Conservation (phyloP, 2,329 filamentous ascomycete species). For the Phyllosticta paracitricarpa region DNA sequence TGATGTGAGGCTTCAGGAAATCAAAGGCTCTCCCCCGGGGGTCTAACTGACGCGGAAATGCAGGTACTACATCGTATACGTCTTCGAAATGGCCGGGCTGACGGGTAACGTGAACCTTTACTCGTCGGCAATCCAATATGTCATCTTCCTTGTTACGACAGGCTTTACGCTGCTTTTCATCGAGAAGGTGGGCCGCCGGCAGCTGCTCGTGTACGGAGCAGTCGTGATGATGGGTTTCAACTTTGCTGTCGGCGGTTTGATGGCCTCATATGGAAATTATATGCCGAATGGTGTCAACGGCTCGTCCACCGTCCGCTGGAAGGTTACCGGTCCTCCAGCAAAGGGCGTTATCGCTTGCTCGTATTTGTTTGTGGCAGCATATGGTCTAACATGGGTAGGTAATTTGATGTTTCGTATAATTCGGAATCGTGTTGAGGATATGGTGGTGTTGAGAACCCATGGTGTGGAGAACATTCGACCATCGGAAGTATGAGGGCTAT, state of each 20-base stretch:
- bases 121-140: slow-evolving; percentile 26
- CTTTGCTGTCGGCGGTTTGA: slow-evolving; percentile 50
- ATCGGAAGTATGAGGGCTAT: not conserved
- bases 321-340: slow-evolving; percentile 30
- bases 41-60: slow-evolving; percentile 15
- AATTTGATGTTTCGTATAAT: too few relatives aligned
- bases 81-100: slow-evolving; percentile 39
- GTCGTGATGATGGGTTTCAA: slow-evolving; percentile 51
- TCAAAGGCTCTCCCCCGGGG: too few relatives aligned
- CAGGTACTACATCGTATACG: slow-evolving; percentile 48
- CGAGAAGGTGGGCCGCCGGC: slow-evolving; percentile 49
- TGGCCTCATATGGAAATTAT: slow-evolving; percentile 46
- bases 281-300: slow-evolving; percentile 27
- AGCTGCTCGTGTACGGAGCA: slow-evolving; percentile 45
- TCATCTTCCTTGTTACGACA: slow-evolving; percentile 53
- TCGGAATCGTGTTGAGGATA: too few relatives aligned
- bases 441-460: too few relatives aligned
- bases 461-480: too few relatives aligned
- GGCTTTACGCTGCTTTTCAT: slow-evolving; percentile 51
- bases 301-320: slow-evolving; percentile 29
- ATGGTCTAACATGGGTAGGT: slow-evolving; percentile 31
- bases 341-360: slow-evolving; percentile 42
- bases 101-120: slow-evolving; percentile 11
- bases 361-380: slow-evolving; percentile 35
- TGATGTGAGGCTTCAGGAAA: not conserved